Percentiles rank a stretch among this genome's conserved stretches.
Evolutionary conservation across 805 yeast species (phyloP).

Genomic region (Yamadazyma sp.): DNA sequence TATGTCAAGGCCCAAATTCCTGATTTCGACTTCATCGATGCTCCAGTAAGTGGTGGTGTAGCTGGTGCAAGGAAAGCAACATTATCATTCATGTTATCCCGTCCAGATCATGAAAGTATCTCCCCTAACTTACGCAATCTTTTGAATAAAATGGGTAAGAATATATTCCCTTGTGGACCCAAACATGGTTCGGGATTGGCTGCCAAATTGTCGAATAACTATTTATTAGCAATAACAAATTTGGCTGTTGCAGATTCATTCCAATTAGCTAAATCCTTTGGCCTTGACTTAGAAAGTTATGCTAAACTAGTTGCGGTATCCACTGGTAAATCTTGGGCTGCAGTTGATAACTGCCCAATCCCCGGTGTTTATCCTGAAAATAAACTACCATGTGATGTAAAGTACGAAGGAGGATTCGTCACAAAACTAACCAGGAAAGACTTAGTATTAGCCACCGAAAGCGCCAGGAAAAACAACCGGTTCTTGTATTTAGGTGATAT

Average conservation of each 20-base stretch:
- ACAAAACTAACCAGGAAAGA: constrained; percentile 46
- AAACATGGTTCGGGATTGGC: constrained; percentile 52
- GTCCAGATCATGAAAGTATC: constrained; percentile 25
- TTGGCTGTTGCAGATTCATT: constrained; percentile 55
- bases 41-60: constrained; percentile 57
- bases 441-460: constrained; percentile 40
- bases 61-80: constrained; percentile 53
- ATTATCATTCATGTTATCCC: constrained; percentile 51
- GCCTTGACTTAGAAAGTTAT: constrained; percentile 44
- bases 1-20: constrained; percentile 30
- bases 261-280: constrained; percentile 48
- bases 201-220: constrained; percentile 53
- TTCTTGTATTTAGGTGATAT: constrained; percentile 38
- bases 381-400: constrained; percentile 42
- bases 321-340: constrained; percentile 54
- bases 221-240: constrained; percentile 50
- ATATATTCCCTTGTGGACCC: constrained; percentile 47
- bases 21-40: constrained; percentile 45
- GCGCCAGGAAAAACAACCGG: constrained; percentile 32
- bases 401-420: constrained; percentile 47
- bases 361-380: constrained; percentile 41
- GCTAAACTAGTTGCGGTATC: constrained; percentile 50
- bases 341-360: constrained; percentile 53
- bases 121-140: constrained; percentile 28
- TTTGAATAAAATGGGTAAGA: constrained; percentile 44